Evolutionary conservation across 495 filamentous ascomycete species (phyloP).

Genomic region (Aspergillus saccharolyticus): DNA sequence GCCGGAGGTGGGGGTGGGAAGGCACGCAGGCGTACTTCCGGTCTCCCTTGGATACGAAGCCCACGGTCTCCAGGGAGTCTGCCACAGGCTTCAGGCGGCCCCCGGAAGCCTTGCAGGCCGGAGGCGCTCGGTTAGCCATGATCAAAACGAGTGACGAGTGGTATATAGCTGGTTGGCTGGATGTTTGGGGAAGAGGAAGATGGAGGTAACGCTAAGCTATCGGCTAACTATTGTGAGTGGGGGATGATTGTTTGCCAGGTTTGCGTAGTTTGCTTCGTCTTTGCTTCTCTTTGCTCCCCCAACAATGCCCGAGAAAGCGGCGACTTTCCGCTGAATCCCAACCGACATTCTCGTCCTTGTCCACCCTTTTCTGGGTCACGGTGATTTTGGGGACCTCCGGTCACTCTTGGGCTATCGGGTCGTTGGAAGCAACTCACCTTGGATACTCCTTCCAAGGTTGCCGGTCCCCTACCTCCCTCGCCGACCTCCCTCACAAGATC

Average conservation of each 20-base stretch:
- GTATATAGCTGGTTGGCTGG: slow-evolving; percentile 8
- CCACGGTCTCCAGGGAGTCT: slow-evolving; percentile 72
- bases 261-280: slow-evolving; percentile 1
- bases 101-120: slow-evolving; percentile 27
- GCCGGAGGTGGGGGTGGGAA: neutral
- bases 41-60: slow-evolving; percentile 86
- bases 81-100: slow-evolving; percentile 67
- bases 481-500: neutral
- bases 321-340: slow-evolving; percentile 3
- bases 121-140: slow-evolving; percentile 19
- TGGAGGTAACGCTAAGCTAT: slow-evolving; percentile 2
- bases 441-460: neutral
- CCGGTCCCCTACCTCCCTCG: neutral
- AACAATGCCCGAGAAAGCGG: neutral
- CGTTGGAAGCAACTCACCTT: neutral
- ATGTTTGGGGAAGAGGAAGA: slow-evolving; percentile 6
- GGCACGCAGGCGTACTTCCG: slow-evolving; percentile 47
- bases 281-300: neutral
- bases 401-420: neutral
- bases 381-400: neutral
- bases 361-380: neutral
- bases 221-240: neutral
- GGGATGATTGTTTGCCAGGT: neutral
- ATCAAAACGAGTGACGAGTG: slow-evolving; percentile 1
- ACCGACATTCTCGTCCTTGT: neutral